These are phyloP conservation scores for Pterocarpus santalinus DNA, from an alignment of 306 rosid species.

Conservation along the genomic window DNA sequence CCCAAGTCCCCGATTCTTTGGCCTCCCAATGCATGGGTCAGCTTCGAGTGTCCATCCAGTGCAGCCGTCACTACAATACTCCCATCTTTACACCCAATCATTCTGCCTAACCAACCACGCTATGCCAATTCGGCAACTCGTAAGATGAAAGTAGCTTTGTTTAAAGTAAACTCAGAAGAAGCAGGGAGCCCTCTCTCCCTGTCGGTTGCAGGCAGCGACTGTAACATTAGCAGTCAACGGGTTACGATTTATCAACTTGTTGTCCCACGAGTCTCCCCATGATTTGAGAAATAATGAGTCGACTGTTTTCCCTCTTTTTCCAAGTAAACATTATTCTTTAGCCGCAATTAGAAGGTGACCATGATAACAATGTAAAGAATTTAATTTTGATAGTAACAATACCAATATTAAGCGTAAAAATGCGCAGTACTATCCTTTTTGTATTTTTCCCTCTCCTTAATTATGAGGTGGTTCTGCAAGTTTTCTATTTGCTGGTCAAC, in stretches of 20 bases:
- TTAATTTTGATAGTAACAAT: too few relatives aligned
- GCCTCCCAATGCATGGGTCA: background rate
- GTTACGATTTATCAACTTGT: background rate
- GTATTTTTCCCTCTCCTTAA: too few relatives aligned
- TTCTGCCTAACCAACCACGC: background rate
- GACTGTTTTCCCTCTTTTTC: background rate
- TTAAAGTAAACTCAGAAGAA: background rate
- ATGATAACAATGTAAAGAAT: too few relatives aligned
- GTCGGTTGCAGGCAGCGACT: slow-evolving; percentile 44
- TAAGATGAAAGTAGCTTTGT: background rate
- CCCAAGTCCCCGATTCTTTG: slow-evolving; percentile 13
- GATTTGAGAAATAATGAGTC: slow-evolving; percentile 16
- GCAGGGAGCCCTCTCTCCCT: background rate
- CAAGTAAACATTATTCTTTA: too few relatives aligned
- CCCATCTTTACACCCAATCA: background rate
- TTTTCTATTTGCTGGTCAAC: slow-evolving; percentile 39
- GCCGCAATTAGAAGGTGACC: too few relatives aligned
- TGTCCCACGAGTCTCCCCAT: background rate
- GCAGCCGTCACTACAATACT: background rate
- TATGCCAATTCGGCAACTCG: background rate
- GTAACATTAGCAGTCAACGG: slow-evolving; percentile 48
- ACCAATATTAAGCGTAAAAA: too few relatives aligned
- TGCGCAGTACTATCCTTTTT: too few relatives aligned
- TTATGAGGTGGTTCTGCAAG: background rate
- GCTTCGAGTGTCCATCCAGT: background rate